Conservation (phyloP, 2,329 filamentous ascomycete species). For the Cercospora nicotianae region DNA sequence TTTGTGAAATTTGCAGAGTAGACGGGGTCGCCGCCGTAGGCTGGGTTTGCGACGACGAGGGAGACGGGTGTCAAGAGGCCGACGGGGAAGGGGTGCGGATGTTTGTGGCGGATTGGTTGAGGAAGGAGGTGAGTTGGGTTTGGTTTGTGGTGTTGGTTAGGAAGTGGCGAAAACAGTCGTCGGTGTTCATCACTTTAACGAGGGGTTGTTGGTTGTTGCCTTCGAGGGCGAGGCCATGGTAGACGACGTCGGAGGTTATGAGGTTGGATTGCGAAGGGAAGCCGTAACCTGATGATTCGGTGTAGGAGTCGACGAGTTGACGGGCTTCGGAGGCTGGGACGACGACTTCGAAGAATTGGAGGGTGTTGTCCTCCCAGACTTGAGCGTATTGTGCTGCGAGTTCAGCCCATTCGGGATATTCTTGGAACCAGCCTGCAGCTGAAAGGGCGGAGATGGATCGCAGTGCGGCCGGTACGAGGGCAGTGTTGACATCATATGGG, state of each 20-base stretch:
- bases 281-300: constrained; percentile 38
- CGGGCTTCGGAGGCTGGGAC: constrained; percentile 49
- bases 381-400: constrained; percentile 54
- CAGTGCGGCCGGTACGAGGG: constrained; percentile 61
- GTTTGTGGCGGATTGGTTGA: constrained; percentile 59
- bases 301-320: constrained; percentile 52
- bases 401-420: constrained; percentile 50
- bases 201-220: constrained; percentile 51
- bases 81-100: constrained; percentile 60
- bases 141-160: constrained; percentile 57
- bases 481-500: constrained; percentile 67
- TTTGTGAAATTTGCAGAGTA: constrained; percentile 57
- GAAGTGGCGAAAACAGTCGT: constrained; percentile 64
- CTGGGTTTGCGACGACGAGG: constrained; percentile 62
- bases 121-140: constrained; percentile 55
- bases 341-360: constrained; percentile 56
- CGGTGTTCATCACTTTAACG: constrained; percentile 62
- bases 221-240: constrained; percentile 59
- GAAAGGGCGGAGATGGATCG: constrained; percentile 58
- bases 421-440: constrained; percentile 52
- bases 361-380: constrained; percentile 62
- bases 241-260: constrained; percentile 50
- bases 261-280: constrained; percentile 48
- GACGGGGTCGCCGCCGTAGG: constrained; percentile 51
- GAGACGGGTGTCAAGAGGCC: constrained; percentile 59